These are phyloP conservation scores for Oxyria digyna DNA, from an alignment of 148 eudicot genomes.

Conservation along the genomic window DNA sequence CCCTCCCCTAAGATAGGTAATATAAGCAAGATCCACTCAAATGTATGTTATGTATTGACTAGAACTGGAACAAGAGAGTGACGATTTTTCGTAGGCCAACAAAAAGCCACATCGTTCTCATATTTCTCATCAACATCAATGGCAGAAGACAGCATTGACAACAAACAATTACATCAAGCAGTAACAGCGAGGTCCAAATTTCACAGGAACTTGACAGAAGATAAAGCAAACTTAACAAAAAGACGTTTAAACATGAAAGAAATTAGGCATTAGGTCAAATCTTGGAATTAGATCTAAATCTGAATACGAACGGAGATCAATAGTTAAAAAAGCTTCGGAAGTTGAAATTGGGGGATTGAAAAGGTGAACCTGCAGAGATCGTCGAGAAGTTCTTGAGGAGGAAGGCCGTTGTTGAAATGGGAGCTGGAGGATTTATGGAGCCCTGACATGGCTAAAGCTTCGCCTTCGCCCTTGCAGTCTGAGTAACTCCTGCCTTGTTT, in stretches of 20 bases:
- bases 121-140: background rate
- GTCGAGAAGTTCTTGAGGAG: slow-evolving; percentile 96
- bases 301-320: background rate
- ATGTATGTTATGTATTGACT: background rate
- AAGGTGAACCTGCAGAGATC: slow-evolving; percentile 87
- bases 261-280: background rate
- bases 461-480: background rate
- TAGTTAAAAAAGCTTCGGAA: background rate
- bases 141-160: background rate
- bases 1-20: background rate
- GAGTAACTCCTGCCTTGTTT: background rate
- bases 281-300: background rate
- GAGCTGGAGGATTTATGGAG: slow-evolving; percentile 65
- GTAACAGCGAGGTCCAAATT: background rate
- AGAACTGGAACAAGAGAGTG: background rate
- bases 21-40: background rate
- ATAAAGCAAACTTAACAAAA: background rate
- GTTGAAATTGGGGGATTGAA: background rate
- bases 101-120: background rate
- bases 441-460: slow-evolving; percentile 35
- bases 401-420: slow-evolving; percentile 57
- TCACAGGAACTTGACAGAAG: background rate
- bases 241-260: background rate
- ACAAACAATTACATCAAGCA: background rate
- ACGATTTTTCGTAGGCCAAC: background rate